Conservation (phyloP, 306 rosid genomes). For the Canavalia gladiata region DNA sequence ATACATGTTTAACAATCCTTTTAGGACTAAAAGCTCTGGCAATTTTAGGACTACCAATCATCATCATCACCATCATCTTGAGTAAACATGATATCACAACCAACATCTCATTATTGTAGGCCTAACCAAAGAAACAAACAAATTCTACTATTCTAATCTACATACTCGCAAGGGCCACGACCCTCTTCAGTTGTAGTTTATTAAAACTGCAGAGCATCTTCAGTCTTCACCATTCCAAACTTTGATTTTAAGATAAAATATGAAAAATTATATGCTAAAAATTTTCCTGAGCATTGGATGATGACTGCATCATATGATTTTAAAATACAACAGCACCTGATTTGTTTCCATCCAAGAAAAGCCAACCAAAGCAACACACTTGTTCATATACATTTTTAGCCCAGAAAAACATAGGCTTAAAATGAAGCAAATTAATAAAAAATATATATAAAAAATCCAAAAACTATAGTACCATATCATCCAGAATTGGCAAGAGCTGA, state of each 20-base stretch:
- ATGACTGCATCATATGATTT: background rate
- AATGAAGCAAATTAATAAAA: background rate
- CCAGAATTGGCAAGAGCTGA: conserved; percentile 79
- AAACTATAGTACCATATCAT: conserved; percentile 39
- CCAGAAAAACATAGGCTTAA: conserved; percentile 1
- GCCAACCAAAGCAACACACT: conserved; percentile 17
- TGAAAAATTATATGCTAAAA: background rate
- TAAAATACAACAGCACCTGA: background rate
- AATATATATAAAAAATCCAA: background rate
- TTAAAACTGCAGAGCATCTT: no score
- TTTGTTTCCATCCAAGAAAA: background rate
- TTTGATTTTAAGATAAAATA: conserved; percentile 21
- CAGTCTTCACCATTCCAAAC: background rate
- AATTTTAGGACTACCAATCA: background rate
- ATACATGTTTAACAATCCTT: background rate
- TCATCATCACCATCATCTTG: background rate
- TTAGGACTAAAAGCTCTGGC: background rate
- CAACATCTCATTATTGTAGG: conserved; percentile 6
- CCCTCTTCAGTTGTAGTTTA: background rate
- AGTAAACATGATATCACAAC: background rate
- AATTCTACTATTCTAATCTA: background rate
- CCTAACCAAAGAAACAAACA: background rate
- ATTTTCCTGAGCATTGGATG: background rate
- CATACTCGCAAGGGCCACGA: background rate
- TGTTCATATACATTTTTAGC: conserved; percentile 24